Base-by-base conservation (phyloP, 1,139 yeast species). In the Arxiozyma bovina region DNA sequence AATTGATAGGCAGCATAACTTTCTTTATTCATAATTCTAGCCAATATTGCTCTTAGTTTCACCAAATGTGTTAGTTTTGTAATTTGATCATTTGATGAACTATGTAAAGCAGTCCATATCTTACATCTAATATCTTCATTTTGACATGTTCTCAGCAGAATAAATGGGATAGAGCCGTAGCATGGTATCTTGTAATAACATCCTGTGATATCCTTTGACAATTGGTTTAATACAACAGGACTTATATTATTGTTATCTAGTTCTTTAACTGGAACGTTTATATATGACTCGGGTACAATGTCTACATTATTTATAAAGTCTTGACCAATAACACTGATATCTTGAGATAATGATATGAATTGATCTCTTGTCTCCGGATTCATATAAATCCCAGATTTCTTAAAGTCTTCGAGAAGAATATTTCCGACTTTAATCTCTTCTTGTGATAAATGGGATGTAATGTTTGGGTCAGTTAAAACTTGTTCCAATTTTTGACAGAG, bases 341-440 rank as follows among this genome's bases (percentile, higher is more conserved):
- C 81, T 61, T 88, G 94, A 5, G 96, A 87, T 45, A 90, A 73
- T 18, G 81, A 77, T 34, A 93, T 91, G 68, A 93, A 94, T 58
- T 80, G 77, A 20, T 79, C 77, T 57, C 95, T 76, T 0, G 87
- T 79, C 34, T 75, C 73, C 0, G 84, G 82, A 27, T 75, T 77
- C 83, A 91, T 83, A 63, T 85, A 86, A 45, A 91, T 87, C 0
- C 99, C 99, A 0, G 96, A 87, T 60, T 90, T 83, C 62, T 87
- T 87, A 66, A 93, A 93, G 69, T 94, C 99, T 52, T 87, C 83
- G 58, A 85, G 75, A 48, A 94, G 75, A 51, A 90, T 80, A 54
- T 81, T 78, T 0, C 96, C 99, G 1, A 91, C 98, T 53, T 85
- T 80, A 17, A 81, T 68, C 66, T 94, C 98, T 70, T 94, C 99